phyloP scores from a whole-genome alignment of 306 rosid species.

The Luffa acutangula region DNA sequence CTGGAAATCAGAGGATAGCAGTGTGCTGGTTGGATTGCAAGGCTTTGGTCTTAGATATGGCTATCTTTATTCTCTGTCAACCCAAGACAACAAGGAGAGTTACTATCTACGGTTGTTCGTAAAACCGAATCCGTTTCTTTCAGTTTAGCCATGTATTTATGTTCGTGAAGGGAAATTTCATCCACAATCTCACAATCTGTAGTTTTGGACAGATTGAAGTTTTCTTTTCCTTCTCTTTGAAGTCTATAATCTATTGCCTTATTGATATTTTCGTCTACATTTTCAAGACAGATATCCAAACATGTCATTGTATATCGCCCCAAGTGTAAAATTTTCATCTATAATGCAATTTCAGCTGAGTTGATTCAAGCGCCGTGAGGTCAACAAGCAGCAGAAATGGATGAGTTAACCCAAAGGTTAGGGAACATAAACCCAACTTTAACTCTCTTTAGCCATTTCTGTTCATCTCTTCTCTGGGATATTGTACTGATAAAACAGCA shows the following conservation, averaged over 20 bases:
- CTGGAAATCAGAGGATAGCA: neutral
- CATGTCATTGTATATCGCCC: neutral
- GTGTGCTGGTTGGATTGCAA: constrained; percentile 18
- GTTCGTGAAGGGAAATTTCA: neutral
- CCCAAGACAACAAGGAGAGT: constrained; percentile 24
- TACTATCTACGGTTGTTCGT: constrained; percentile 21
- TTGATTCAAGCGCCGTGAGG: neutral
- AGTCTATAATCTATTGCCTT: neutral
- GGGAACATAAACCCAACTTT: neutral
- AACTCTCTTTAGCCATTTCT: neutral
- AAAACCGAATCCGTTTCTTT: neutral
- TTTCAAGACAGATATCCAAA: neutral
- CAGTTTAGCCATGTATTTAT: neutral
- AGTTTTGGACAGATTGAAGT: neutral
- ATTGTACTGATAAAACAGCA: neutral
- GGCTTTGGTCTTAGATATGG: constrained; percentile 25
- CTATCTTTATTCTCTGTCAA: constrained; percentile 20
- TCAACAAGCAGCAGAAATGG: neutral
- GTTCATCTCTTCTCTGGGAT: neutral
- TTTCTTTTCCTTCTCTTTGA: neutral
- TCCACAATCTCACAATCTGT: neutral
- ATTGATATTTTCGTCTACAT: neutral
- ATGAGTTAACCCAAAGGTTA: neutral
- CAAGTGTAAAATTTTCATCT: neutral
- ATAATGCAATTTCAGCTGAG: neutral